Conservation (phyloP, 179 eudicot genomes). For the Beta lomatogona region DNA sequence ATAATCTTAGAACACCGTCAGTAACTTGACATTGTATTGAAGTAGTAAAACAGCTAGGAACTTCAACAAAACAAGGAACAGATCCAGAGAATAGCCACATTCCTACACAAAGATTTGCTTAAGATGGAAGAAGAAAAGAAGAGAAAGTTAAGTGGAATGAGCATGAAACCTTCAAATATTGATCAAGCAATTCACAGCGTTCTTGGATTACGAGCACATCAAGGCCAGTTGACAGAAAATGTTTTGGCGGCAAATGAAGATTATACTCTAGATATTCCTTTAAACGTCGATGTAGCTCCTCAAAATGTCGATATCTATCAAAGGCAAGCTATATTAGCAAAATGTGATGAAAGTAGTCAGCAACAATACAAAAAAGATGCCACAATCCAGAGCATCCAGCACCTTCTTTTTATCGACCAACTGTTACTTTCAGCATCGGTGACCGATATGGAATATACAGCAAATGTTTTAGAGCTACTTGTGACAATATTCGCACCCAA, state of each 20-base stretch:
- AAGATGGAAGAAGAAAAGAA: background rate
- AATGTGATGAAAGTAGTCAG: constrained; percentile 1
- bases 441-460: constrained; percentile 90
- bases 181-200: constrained; percentile 88
- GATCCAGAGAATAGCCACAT: background rate
- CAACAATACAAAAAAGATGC: background rate
- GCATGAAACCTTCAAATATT: constrained; percentile 76
- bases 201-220: constrained; percentile 89
- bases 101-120: background rate
- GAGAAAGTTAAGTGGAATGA: constrained; percentile 18
- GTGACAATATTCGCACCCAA: constrained; percentile 89
- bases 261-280: constrained; percentile 88
- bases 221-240: constrained; percentile 88
- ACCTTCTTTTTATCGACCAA: constrained; percentile 99
- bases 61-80: background rate
- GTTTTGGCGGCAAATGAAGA: constrained; percentile 98
- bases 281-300: constrained; percentile 92
- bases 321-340: constrained; percentile 25
- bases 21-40: too few relatives aligned
- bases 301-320: constrained; percentile 94
- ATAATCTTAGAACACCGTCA: too few relatives aligned
- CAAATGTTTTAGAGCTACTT: constrained; percentile 85
- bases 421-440: constrained; percentile 74
- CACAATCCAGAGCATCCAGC: background rate
- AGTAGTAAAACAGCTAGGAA: too few relatives aligned